A percentile compares a stretch with the other conserved stretches of the same genome.
Conservation (phyloP, 2,329 filamentous ascomycete genomes). For the Zopfia rhizophila region DNA sequence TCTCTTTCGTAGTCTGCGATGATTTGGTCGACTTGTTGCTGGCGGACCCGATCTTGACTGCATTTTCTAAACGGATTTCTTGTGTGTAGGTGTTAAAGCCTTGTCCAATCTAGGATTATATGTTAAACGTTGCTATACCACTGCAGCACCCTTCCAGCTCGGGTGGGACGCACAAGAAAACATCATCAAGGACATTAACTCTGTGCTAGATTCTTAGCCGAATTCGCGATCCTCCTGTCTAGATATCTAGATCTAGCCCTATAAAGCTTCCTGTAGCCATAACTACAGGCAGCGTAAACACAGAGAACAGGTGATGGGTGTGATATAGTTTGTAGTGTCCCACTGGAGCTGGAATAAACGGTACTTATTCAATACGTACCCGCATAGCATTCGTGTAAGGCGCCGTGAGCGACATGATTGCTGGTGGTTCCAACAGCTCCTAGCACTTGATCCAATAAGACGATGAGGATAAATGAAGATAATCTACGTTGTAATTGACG, state of each 20-base stretch:
- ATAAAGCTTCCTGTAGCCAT: no score
- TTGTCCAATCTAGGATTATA: conserved; percentile 30
- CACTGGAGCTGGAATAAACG: no score
- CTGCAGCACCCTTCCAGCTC: neutral
- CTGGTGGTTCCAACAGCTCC: neutral
- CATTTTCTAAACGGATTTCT: conserved; percentile 52
- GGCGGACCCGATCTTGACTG: conserved; percentile 40
- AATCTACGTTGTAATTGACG: neutral
- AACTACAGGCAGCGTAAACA: no score
- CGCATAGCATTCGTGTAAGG: conserved; percentile 53
- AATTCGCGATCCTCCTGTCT: no score
- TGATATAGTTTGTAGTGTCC: no score
- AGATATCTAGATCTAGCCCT: no score
- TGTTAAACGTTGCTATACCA: no score
- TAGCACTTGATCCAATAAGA: neutral
- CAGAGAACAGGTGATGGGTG: no score
- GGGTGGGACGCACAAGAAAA: no score
- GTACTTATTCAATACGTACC: conserved; percentile 41
- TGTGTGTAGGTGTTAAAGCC: conserved; percentile 56
- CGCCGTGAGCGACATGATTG: conserved; percentile 44
- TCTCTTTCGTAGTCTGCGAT: conserved; percentile 1
- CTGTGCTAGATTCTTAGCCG: no score
- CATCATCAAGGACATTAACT: neutral
- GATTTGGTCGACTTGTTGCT: conserved; percentile 3
- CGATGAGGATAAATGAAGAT: neutral